These are phyloP conservation scores for Bruguiera hainesii DNA, from an alignment of 441 rosid species.

Conservation along the genomic window DNA sequence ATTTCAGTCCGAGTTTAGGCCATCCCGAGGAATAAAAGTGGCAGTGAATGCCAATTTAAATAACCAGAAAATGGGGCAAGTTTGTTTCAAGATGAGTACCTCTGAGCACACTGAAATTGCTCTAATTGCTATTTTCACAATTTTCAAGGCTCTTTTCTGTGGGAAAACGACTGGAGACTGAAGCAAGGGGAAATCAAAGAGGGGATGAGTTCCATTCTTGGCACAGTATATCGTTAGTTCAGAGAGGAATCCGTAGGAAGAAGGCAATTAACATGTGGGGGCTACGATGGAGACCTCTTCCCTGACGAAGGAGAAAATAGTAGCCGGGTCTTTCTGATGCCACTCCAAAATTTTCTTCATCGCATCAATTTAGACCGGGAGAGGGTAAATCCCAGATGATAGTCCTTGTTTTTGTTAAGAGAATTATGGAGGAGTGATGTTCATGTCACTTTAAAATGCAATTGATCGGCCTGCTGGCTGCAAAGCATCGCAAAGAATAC, in stretches of 20 bases:
- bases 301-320: background rate
- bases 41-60: slow-evolving; percentile 61
- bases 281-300: background rate
- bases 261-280: background rate
- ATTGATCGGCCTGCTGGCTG: background rate
- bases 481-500: slow-evolving; percentile 6
- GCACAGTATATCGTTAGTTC: background rate
- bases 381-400: background rate
- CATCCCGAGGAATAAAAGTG: slow-evolving; percentile 49
- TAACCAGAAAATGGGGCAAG: slow-evolving; percentile 71
- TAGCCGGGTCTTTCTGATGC: background rate
- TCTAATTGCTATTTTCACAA: slow-evolving; percentile 51
- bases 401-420: background rate
- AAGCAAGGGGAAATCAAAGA: slow-evolving; percentile 35
- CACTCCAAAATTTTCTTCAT: background rate
- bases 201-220: slow-evolving; percentile 26
- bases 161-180: slow-evolving; percentile 36
- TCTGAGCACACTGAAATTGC: slow-evolving; percentile 71
- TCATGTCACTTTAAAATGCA: background rate
- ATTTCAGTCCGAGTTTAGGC: slow-evolving; percentile 66
- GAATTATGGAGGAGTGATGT: background rate
- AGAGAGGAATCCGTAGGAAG: slow-evolving; percentile 1
- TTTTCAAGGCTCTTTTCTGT: slow-evolving; percentile 48
- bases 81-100: slow-evolving; percentile 58
- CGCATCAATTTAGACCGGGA: no score